Evolutionary conservation across 352 stramenopile species (phyloP), one percentile per base, ranked within the genome.

Genomic region (Thraustotheca clavata): DNA sequence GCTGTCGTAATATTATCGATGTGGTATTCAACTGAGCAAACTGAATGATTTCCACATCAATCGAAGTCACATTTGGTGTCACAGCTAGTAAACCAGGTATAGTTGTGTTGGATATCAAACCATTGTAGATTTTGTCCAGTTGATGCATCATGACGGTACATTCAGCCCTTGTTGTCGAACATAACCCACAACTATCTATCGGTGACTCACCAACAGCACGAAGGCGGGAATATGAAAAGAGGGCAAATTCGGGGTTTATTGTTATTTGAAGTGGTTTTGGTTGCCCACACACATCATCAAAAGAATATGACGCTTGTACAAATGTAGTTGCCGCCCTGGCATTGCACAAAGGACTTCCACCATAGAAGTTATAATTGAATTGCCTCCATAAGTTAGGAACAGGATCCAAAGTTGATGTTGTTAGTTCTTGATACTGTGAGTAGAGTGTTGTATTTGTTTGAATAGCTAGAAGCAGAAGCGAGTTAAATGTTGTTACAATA

Each of bases 301-400:
- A 52, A 34, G 43, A 2, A 52, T 34, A 52, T 31, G 43, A 52
- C 43, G 43, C 24, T 31, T 52, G 43, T 31, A 52, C 43, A 52
- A 11, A 52, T 1, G 43, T 8, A 14, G 43, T 52, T 24, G 9
- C 43, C 9, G n/a, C 24, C 16, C 11, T 31, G 12, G 18, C 31
- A 1, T 6, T 31, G 34, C 43, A 52, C 11, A 24, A 18, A 2
- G 43, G 43, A 22, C 11, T 22, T 1, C 43, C 43, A 14, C 43
- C 43, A 18, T 34, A 18, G n/a, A 24, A 52, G 11, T 11, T 14
- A 6, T 34, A 31, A 11, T 24, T 52, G 12, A 11, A 3, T 18
- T n/a, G 16, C 14, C 1, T 52, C 43, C 43, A 52, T 31, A 6
- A 24, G 1, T 14, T 11, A 18, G 43, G 7, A 14, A 52, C 7